Percentiles rank a stretch among this genome's conserved stretches.
These are phyloP conservation scores for Tricholoma flavovirens DNA, from an alignment of 768 basidiomycete genomes.

Conservation along the genomic window DNA sequence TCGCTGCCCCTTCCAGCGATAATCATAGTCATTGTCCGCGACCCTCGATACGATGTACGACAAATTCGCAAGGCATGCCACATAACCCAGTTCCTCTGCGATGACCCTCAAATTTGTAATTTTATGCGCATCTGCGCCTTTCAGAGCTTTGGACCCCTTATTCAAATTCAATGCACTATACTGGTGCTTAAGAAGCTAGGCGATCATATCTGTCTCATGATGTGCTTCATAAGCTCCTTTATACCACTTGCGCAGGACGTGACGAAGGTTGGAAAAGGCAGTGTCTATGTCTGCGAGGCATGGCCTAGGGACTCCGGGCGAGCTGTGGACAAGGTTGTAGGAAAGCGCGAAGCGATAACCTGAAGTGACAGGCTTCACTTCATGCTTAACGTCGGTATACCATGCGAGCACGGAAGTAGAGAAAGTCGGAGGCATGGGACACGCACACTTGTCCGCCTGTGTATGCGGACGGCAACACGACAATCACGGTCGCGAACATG, in stretches of 20 bases:
- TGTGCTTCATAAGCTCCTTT: slow-evolving; percentile 14
- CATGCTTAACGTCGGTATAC: slow-evolving; percentile 49
- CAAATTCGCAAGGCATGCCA: slow-evolving; percentile 7
- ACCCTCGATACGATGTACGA: background rate
- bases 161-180: slow-evolving; percentile 24
- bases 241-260: slow-evolving; percentile 35
- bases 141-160: slow-evolving; percentile 9
- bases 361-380: slow-evolving; percentile 43
- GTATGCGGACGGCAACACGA: slow-evolving; percentile 42
- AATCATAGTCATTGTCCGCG: slow-evolving; percentile 1
- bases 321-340: slow-evolving; percentile 43
- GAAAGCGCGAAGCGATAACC: slow-evolving; percentile 48
- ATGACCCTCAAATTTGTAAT: slow-evolving; percentile 7
- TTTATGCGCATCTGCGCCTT: slow-evolving; percentile 17
- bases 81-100: slow-evolving; percentile 8
- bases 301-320: slow-evolving; percentile 22
- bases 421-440: slow-evolving; percentile 27
- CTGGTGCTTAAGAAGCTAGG: slow-evolving; percentile 30
- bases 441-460: slow-evolving; percentile 41
- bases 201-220: slow-evolving; percentile 15
- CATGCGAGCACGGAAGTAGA: slow-evolving; percentile 38
- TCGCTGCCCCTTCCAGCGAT: background rate
- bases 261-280: slow-evolving; percentile 19
- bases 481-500: slow-evolving; percentile 35
- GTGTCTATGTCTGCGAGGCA: slow-evolving; percentile 20